Evolutionary conservation across 768 basidiomycete genomes (phyloP), one percentile per base, ranked within the genome.

Genomic region (Suillus luteus): DNA sequence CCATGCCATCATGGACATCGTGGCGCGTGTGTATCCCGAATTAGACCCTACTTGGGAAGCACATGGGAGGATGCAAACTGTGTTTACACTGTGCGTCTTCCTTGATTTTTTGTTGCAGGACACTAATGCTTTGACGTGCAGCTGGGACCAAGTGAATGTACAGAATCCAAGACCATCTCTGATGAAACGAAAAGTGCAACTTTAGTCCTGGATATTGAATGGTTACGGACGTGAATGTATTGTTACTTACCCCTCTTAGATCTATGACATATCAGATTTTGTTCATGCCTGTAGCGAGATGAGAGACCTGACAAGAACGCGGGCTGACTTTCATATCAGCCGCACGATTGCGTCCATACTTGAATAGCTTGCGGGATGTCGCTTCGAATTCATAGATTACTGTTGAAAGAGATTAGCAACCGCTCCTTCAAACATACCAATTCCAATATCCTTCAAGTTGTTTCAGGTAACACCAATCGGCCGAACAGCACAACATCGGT

Each of bases 11-110:
- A 78, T 88, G 57, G 75, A 82, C 60, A 80, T 84, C 1, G 88
- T 96, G 67, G 68, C 69, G 35, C 75, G 78, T 57, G 76, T 80
- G 41, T 87, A 86, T 72, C 90, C 93, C 0, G 89, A 92, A 58
- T 80, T 94, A 12, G 14, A 41, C 15, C 38, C 57, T 35, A 35
- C 52, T 33, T 10, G 17, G 15, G 52, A 54, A 54, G 19, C 31
- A 27, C 81, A 91, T 73, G 87, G 88, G 33, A 86, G 81, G 48
- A 69, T 95, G 67, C 78, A 78, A 65, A 76, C 74, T 55, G 81
- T 85, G 7, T 91, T 93, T 73, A 77, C 84, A 7, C 79, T 77
- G 86, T 94, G 77, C 70, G 88, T 83, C 54, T 38, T 35, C 52
- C 31, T 35, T 24, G 22, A 64, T 54, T 33, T 27, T 41, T 38